Conservation (phyloP, 1,139 yeast genomes). For the Pneumocystis canis region DNA sequence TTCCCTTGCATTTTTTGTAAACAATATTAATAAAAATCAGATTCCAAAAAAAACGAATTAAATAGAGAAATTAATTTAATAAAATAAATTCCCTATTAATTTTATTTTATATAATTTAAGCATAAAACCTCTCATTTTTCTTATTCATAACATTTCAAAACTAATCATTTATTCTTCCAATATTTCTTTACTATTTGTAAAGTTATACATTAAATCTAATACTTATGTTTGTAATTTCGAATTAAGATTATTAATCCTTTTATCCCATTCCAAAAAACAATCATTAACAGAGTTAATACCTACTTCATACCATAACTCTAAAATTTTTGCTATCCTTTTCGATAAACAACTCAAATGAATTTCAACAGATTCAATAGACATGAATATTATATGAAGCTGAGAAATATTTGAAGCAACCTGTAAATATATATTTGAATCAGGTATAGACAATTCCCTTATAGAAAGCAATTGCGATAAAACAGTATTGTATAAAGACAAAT, state of each 20-base stretch:
- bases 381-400: neutral
- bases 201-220: neutral
- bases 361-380: neutral
- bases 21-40: neutral
- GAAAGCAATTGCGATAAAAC: neutral
- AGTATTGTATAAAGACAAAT: neutral
- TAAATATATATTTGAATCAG: neutral
- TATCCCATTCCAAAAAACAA: conserved; percentile 1
- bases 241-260: neutral
- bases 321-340: neutral
- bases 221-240: neutral
- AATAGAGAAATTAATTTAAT: neutral
- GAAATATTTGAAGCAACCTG: neutral
- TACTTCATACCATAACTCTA: neutral
- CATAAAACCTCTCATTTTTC: neutral
- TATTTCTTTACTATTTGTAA: neutral
- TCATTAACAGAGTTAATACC: neutral
- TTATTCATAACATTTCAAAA: neutral
- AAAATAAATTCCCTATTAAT: neutral
- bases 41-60: neutral
- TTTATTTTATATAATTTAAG: neutral
- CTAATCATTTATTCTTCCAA: neutral
- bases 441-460: neutral
- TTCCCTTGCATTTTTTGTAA: neutral
- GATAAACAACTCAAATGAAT: neutral